phyloP scores from a whole-genome alignment of 345 rosid genomes.

The Dimocarpus longan region DNA sequence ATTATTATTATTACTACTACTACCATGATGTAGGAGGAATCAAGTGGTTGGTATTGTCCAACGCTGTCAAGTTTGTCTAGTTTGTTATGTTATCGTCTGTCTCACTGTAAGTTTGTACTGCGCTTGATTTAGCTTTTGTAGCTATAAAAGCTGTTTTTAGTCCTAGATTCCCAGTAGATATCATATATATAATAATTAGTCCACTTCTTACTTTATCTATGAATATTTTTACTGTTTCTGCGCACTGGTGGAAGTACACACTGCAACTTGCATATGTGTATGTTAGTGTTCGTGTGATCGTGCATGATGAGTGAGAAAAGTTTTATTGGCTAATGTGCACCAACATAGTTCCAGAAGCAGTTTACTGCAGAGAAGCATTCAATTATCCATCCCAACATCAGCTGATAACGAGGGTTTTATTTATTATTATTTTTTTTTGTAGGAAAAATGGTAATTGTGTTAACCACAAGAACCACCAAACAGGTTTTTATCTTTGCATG shows the following conservation, averaged over 20 bases:
- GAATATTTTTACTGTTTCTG: neutral
- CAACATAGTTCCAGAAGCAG: neutral
- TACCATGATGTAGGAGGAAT: neutral
- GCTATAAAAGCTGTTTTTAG: constrained; percentile 3
- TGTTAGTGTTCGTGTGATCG: neutral
- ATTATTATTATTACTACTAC: neutral
- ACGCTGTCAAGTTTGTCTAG: neutral
- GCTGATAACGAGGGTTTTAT: neutral
- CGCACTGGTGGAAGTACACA: neutral
- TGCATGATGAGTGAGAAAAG: neutral
- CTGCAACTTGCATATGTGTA: neutral
- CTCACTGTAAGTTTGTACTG: neutral
- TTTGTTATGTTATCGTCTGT: neutral
- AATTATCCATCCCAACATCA: neutral
- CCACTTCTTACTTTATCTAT: neutral
- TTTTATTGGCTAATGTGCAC: neutral
- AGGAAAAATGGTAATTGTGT: too few relatives aligned
- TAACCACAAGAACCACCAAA: too few relatives aligned
- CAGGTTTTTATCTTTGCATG: neutral
- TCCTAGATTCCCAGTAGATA: constrained; percentile 16
- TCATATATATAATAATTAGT: neutral
- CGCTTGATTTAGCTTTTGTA: neutral
- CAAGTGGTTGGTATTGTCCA: constrained; percentile 9
- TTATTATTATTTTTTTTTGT: too few relatives aligned
- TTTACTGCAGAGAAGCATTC: neutral